Evolutionary conservation across 192 early-diverging fungal species (phyloP).

Genomic region (Backusella morwellensis): DNA sequence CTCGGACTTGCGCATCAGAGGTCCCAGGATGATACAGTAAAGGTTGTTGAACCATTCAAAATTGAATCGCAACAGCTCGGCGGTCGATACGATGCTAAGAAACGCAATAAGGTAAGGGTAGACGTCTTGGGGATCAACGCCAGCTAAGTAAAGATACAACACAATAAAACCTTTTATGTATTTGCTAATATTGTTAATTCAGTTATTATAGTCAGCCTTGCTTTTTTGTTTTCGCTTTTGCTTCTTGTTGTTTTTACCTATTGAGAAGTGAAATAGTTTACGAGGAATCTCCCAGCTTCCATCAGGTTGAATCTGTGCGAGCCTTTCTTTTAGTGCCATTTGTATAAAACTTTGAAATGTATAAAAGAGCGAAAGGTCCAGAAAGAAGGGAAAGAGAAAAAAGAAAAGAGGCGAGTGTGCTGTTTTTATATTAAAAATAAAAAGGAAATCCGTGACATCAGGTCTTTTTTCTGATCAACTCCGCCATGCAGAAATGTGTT

Average conservation of each 20-base stretch:
- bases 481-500: neutral
- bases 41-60: slow-evolving; percentile 35
- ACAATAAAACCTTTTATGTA: slow-evolving; percentile 38
- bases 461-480: neutral
- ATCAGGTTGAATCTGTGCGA: slow-evolving; percentile 30
- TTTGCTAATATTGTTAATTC: neutral
- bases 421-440: neutral
- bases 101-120: slow-evolving; percentile 18
- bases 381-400: too few species aligned
- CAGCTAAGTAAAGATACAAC: slow-evolving; percentile 28
- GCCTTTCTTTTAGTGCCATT: slow-evolving; percentile 5
- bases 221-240: neutral
- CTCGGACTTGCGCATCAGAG: slow-evolving; percentile 43
- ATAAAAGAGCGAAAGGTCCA: neutral
- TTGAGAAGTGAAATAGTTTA: slow-evolving; percentile 43
- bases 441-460: neutral
- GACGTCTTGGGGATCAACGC: slow-evolving; percentile 25
- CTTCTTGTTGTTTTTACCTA: slow-evolving; percentile 28
- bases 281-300: slow-evolving; percentile 43
- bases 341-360: neutral
- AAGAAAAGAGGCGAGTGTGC: too few species aligned
- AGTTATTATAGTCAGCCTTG: neutral
- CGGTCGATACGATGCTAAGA: slow-evolving; percentile 21
- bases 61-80: slow-evolving; percentile 40
- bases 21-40: slow-evolving; percentile 39